Evolutionary conservation across 2,329 filamentous ascomycete species (phyloP).

Genomic region (Corinectria fuckeliana): DNA sequence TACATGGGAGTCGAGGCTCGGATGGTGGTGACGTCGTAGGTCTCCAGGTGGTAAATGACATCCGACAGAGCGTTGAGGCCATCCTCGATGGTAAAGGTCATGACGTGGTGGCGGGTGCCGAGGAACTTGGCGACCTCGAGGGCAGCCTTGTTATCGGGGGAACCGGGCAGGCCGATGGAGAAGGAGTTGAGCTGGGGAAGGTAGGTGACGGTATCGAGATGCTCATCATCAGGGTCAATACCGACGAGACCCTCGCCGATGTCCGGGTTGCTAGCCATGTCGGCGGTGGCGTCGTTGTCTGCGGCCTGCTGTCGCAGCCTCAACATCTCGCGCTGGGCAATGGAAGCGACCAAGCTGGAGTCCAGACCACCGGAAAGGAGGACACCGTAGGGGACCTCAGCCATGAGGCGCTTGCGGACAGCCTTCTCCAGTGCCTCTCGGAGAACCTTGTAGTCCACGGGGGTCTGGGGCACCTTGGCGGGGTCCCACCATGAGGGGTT

Average conservation of each 20-base stretch:
- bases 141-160: slow-evolving; percentile 91
- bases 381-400: slow-evolving; percentile 97
- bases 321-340: slow-evolving; percentile 91
- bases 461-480: slow-evolving; percentile 75
- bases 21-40: slow-evolving; percentile 98
- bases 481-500: slow-evolving; percentile 93
- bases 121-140: slow-evolving; percentile 95
- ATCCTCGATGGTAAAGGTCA: slow-evolving; percentile 98
- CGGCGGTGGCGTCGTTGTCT: slow-evolving; percentile 52
- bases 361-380: slow-evolving; percentile 94
- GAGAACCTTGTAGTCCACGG: slow-evolving; percentile 83
- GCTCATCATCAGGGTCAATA: slow-evolving; percentile 85
- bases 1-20: slow-evolving; percentile 99
- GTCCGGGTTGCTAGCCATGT: slow-evolving; percentile 55
- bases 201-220: slow-evolving; percentile 87
- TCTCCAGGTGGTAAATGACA: slow-evolving; percentile 97
- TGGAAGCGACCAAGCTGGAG: slow-evolving; percentile 92
- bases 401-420: slow-evolving; percentile 97
- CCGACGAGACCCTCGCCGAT: slow-evolving; percentile 80
- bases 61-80: slow-evolving; percentile 96
- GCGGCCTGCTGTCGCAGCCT: slow-evolving; percentile 73
- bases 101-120: slow-evolving; percentile 96
- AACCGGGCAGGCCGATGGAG: slow-evolving; percentile 93
- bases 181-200: slow-evolving; percentile 97
- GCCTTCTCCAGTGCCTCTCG: slow-evolving; percentile 85